Evolutionary conservation across 352 stramenopile genomes (phyloP).

Genomic region (Globisporangium paroecandrum): DNA sequence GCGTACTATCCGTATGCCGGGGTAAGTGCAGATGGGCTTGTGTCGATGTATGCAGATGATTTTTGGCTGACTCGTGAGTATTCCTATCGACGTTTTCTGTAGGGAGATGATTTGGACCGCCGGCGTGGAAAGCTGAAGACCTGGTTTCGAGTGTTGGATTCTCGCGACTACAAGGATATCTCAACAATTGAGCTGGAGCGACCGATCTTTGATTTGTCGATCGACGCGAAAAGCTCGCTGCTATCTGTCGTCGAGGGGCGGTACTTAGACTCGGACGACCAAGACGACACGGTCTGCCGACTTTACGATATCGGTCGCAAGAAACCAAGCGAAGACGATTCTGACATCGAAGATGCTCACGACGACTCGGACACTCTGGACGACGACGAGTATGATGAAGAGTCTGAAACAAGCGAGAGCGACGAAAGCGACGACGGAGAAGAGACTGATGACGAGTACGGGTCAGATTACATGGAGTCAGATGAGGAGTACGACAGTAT

Average conservation of each 20-base stretch:
- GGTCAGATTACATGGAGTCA: conserved; percentile 28
- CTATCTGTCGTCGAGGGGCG: conserved; percentile 72
- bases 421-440: conserved; percentile 47
- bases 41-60: not conserved
- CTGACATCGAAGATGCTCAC: conserved; percentile 75
- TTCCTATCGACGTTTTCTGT: conserved; percentile 2
- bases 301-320: conserved; percentile 88
- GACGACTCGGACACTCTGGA: conserved; percentile 70
- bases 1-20: conserved; percentile 74
- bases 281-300: conserved; percentile 79
- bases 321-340: conserved; percentile 83
- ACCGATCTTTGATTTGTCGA: conserved; percentile 65
- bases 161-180: conserved; percentile 82
- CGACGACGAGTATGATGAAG: conserved; percentile 78
- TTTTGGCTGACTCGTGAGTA: not conserved
- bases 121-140: conserved; percentile 71
- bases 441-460: conserved; percentile 33
- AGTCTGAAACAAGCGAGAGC: conserved; percentile 41
- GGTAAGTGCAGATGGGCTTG: conserved; percentile 29
- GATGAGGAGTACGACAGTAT: conserved; percentile 38
- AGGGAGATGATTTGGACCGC: conserved; percentile 58
- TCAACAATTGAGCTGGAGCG: conserved; percentile 78
- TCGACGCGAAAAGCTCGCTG: conserved; percentile 64
- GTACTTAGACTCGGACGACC: conserved; percentile 56
- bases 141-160: conserved; percentile 82